Conservation (phyloP, 1,284 basidiomycete species). For the Cryptococcus floricola region DNA sequence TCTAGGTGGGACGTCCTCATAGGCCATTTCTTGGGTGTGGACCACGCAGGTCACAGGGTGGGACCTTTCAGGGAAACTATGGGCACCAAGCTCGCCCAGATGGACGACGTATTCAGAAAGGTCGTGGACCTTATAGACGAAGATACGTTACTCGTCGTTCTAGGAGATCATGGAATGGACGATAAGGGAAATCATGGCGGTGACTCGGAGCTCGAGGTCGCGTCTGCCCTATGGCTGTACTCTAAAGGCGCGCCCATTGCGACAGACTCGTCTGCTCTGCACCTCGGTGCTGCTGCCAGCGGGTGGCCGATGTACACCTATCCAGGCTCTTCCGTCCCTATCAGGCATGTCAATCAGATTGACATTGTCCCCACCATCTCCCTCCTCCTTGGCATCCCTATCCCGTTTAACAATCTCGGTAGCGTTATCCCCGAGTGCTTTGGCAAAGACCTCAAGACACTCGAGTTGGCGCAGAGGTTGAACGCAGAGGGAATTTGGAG, state of each 20-base stretch:
- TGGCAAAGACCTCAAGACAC: constrained; percentile 43
- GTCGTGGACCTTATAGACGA: constrained; percentile 67
- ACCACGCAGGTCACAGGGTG: constrained; percentile 92
- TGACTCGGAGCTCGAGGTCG: constrained; percentile 80
- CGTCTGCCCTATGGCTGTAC: constrained; percentile 87
- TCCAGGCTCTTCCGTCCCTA: constrained; percentile 57
- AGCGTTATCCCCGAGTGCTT: constrained; percentile 88
- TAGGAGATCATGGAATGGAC: constrained; percentile 99
- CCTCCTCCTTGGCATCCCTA: constrained; percentile 84
- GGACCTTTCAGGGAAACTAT: constrained; percentile 85
- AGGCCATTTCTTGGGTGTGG: constrained; percentile 94
- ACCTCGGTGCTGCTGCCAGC: not conserved
- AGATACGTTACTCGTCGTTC: constrained; percentile 81
- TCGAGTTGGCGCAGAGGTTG: constrained; percentile 63
- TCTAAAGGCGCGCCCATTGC: constrained; percentile 53
- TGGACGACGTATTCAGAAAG: constrained; percentile 71
- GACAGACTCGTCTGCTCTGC: constrained; percentile 15
- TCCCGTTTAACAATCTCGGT: constrained; percentile 95
- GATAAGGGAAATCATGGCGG: constrained; percentile 92
- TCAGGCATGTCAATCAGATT: constrained; percentile 83
- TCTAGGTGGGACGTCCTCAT: constrained; percentile 73
- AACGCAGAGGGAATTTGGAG: constrained; percentile 73
- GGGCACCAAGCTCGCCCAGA: constrained; percentile 77
- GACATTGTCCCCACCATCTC: constrained; percentile 88
- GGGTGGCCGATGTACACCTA: constrained; percentile 59